phyloP scores from a whole-genome alignment of 176 grass and related monocot genomes.

The Avena sativa region DNA sequence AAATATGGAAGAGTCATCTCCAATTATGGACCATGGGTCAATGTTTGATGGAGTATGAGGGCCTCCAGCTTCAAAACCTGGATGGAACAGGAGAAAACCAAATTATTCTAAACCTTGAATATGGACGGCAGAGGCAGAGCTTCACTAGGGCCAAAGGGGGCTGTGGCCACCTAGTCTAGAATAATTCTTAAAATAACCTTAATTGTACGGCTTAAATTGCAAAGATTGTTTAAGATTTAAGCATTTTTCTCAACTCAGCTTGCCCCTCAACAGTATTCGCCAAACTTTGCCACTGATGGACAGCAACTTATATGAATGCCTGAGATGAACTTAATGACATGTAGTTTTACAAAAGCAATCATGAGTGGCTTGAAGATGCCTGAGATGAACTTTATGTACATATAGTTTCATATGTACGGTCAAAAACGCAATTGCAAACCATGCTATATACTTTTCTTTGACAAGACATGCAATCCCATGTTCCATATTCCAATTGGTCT shows the following conservation, averaged over 20 bases:
- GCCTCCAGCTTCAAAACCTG: constrained; percentile 97
- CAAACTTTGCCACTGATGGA: too few species aligned
- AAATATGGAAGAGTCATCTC: constrained; percentile 65
- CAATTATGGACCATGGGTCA: constrained; percentile 79
- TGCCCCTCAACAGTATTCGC: too few species aligned
- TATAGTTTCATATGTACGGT: neutral
- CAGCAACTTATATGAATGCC: neutral
- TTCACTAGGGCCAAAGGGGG: too few species aligned
- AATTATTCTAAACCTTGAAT: neutral
- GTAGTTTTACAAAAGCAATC: too few species aligned
- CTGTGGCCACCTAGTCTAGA: too few species aligned
- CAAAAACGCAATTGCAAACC: neutral
- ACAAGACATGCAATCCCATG: neutral
- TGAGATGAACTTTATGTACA: neutral
- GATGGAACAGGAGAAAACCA: neutral
- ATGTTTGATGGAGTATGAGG: constrained; percentile 87
- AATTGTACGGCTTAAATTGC: too few species aligned
- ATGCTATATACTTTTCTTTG: neutral
- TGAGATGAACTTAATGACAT: too few species aligned
- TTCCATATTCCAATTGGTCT: neutral
- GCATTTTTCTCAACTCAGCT: too few species aligned
- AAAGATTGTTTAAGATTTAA: too few species aligned
- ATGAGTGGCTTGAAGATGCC: neutral
- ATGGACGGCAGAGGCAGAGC: too few species aligned
- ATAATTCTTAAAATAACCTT: too few species aligned